Evolutionary conservation across 164 flowering plant species (phyloP), one percentile per base, ranked within the genome.

Genomic region (Tinospora cordifolia): DNA sequence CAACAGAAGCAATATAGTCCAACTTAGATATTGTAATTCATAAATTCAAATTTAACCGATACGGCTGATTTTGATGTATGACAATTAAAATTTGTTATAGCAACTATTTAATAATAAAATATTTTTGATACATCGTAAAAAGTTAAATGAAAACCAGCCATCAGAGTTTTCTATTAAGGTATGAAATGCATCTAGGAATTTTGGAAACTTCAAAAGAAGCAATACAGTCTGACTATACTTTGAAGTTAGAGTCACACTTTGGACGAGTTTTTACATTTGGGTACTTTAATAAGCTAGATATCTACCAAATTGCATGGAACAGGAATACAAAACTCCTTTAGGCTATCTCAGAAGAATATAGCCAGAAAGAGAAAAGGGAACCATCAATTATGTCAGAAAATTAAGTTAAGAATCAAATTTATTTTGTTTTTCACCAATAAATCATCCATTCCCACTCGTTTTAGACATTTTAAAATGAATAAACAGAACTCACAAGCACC

Each of bases 401-500:
- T 51, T 10, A 8, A 19, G n/a, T 14, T 21, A 51, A 19, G 19
- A 51, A 30, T 30, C 36, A 30, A 51, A 51, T 17, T 17, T 6
- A 6, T 17, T 17, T n/a, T 4, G 17, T 17, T 15, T 51, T 51
- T 1, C n/a, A n/a, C 21, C 59, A 51, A 8, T 51, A 51, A 17
- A 24, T 24, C 11, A 60, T 26, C 63, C 24, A 22, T 22, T 10
- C 24, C 21, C 27, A 51, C 59, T 51, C 11, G 12, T 60, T 11
- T 10, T 14, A 38, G 9, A 22, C 13, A 38, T n/a, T 38, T 40
- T 65, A 65, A 38, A 36, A 34, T 38, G 39, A 6, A 69, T 2
- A 34, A 22, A 41, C 13, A 70, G 57, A 73, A 83, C 94, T 86
- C 79, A 94, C 99, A 68, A 90, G 93, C 30, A 94, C 95, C 64